Base-by-base conservation (phyloP, 306 rosid species). In the Vicia faba region DNA sequence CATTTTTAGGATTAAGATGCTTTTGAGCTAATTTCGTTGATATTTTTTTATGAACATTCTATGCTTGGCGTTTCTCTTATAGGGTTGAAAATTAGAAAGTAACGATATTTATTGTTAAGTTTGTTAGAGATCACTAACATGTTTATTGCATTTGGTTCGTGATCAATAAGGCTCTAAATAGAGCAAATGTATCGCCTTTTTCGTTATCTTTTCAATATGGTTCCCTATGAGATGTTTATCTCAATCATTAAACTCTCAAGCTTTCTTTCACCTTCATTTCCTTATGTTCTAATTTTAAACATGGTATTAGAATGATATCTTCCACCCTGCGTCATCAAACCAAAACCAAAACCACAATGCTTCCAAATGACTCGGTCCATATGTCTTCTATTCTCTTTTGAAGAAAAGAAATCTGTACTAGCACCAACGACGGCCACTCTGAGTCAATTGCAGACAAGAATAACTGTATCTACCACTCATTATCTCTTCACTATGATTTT, bases 1-100 rank as follows among this genome's bases (percentile, higher is more conserved):
- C 60, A 55, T 26, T 49, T 64, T 55, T 36, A 55, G 49, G 77
- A 70, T 65, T 70, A 40, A 57, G 53, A 26, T 20, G 39, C 56
- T 23, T 11, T 0, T 33, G 19, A 13, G 49, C 13, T 40, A 60
- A 49, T 58, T 68, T 36, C 36, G 9, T 44, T 57, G 20, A 19
- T 51, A 23, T 39, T 50, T 48, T 48, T 50, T 44, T 7, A 31
- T 65, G 31, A 13, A 26, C 43, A 18, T 63, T 63, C 31, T 31
- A 15, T 41, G 5, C 56, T 38, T 11, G 29, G 33, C 36, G 44
- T 50, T 60, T 61, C 40, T 36, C 2, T 16, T 16, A 10, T 20
- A 13, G 23, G 19, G 1, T 14, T 33, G 2, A 66, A 31, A 14
- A 28, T 45, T 26, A 3, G 5, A 5, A 15, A 28, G 26, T 8